phyloP scores from a whole-genome alignment of 2,329 filamentous ascomycete genomes.

The Alternaria infectoria region DNA sequence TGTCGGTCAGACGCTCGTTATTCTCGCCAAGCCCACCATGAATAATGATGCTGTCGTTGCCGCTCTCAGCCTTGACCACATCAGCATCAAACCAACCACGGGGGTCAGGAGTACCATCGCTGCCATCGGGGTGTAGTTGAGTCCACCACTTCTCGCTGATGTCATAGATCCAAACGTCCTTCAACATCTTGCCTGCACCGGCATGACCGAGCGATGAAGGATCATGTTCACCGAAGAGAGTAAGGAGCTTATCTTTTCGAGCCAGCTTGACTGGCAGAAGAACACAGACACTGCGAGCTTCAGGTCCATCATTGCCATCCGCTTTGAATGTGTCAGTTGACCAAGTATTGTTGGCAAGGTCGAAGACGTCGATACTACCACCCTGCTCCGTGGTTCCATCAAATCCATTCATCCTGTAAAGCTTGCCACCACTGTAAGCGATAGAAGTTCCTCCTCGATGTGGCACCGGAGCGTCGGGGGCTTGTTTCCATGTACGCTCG shows the following conservation, averaged over 20 bases:
- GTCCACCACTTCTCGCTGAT: constrained; percentile 46
- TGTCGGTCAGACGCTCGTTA: constrained; percentile 59
- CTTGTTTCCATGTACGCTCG: constrained; percentile 69
- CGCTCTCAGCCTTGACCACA: constrained; percentile 40
- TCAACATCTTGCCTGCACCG: constrained; percentile 63
- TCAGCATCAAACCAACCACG: constrained; percentile 64
- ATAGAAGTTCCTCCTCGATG: constrained; percentile 72
- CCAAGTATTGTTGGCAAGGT: constrained; percentile 51
- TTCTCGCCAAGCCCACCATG: constrained; percentile 60
- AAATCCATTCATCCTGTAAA: constrained; percentile 83
- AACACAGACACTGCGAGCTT: constrained; percentile 57
- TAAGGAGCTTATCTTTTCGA: constrained; percentile 52
- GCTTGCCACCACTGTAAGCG: constrained; percentile 65
- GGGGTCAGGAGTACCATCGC: constrained; percentile 45
- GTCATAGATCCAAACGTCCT: constrained; percentile 58
- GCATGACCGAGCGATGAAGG: constrained; percentile 61
- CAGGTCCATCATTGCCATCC: constrained; percentile 55
- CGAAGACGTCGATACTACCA: constrained; percentile 71
- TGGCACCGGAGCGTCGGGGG: constrained; percentile 70
- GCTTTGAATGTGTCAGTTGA: constrained; percentile 44
- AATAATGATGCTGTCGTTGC: constrained; percentile 51
- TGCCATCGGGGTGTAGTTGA: constrained; percentile 27
- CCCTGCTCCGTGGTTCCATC: constrained; percentile 74
- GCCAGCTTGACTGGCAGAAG: constrained; percentile 52
- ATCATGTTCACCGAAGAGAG: constrained; percentile 61